A percentile compares a stretch with the other conserved stretches of the same genome.
phyloP scores from a whole-genome alignment of 768 basidiomycete genomes.

The Psilocybe cubensis region DNA sequence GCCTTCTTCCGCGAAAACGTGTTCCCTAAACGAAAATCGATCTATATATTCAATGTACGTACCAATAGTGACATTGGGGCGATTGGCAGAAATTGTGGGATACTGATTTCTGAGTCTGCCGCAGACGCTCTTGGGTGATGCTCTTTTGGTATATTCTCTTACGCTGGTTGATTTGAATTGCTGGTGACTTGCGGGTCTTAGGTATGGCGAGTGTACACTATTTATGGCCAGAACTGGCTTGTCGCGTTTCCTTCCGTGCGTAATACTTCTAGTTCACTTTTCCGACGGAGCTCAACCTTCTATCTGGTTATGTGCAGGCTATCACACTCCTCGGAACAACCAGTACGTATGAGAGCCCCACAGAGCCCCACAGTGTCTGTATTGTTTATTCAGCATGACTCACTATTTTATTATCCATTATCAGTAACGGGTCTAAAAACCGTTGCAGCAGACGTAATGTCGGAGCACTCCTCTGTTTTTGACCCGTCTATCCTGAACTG shows the following conservation, averaged over 20 bases:
- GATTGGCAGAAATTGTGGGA: no score
- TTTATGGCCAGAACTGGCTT: conserved; percentile 27
- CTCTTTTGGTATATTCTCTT: conserved; percentile 20
- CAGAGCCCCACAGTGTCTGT: background rate
- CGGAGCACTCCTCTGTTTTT: conserved; percentile 28
- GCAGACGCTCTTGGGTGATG: conserved; percentile 31
- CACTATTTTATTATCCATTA: background rate
- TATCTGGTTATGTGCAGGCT: conserved; percentile 11
- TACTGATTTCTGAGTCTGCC: no score
- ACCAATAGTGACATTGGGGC: background rate
- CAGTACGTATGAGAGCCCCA: conserved; percentile 15
- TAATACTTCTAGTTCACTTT: background rate
- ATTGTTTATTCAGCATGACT: background rate
- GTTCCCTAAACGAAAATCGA: conserved; percentile 29
- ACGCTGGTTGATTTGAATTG: background rate
- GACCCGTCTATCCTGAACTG: conserved; percentile 27
- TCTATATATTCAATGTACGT: conserved; percentile 32
- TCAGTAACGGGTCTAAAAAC: conserved; percentile 29
- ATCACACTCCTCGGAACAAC: conserved; percentile 25
- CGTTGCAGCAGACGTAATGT: conserved; percentile 23
- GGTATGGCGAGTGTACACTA: conserved; percentile 31
- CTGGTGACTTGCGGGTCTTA: background rate
- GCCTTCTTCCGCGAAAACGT: conserved; percentile 27
- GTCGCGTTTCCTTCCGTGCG: conserved; percentile 26
- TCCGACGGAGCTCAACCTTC: background rate